Conservation (phyloP, 768 basidiomycete species). For the Boletus insuetus region DNA sequence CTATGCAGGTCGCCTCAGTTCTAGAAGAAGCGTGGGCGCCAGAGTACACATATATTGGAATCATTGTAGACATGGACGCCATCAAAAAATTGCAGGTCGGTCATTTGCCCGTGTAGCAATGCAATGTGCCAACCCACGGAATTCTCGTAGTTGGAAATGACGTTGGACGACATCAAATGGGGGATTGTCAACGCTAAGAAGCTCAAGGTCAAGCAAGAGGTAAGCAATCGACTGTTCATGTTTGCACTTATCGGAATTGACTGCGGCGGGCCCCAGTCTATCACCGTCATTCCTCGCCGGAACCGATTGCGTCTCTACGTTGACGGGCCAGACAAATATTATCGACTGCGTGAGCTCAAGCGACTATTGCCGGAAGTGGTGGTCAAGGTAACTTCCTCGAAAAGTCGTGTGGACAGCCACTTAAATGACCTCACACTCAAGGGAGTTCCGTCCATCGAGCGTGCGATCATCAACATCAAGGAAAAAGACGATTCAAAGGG, state of each 20-base stretch:
- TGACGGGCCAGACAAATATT: constrained; percentile 76
- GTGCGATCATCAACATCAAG: constrained; percentile 96
- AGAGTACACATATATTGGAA: constrained; percentile 88
- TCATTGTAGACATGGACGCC: constrained; percentile 87
- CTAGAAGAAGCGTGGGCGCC: constrained; percentile 96
- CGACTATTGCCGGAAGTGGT: constrained; percentile 81
- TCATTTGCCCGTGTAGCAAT: neutral
- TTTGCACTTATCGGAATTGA: neutral
- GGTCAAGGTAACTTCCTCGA: constrained; percentile 63
- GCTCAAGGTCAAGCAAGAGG: constrained; percentile 89
- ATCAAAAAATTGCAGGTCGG: constrained; percentile 83
- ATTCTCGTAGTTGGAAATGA: constrained; percentile 74
- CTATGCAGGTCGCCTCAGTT: constrained; percentile 75
- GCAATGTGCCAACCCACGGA: neutral
- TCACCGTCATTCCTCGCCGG: constrained; percentile 71
- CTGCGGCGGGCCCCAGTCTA: constrained; percentile 47
- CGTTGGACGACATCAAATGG: constrained; percentile 90
- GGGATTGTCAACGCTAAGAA: constrained; percentile 85
- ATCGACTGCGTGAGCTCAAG: constrained; percentile 82
- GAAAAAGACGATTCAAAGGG: constrained; percentile 78
- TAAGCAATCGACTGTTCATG: constrained; percentile 22
- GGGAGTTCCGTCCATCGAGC: constrained; percentile 84
- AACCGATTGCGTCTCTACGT: constrained; percentile 78
- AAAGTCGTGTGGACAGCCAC: neutral
- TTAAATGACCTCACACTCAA: constrained; percentile 27